These are phyloP conservation scores for Fusarium nygamai DNA, from an alignment of 2,329 filamentous ascomycete genomes.

Conservation along the genomic window DNA sequence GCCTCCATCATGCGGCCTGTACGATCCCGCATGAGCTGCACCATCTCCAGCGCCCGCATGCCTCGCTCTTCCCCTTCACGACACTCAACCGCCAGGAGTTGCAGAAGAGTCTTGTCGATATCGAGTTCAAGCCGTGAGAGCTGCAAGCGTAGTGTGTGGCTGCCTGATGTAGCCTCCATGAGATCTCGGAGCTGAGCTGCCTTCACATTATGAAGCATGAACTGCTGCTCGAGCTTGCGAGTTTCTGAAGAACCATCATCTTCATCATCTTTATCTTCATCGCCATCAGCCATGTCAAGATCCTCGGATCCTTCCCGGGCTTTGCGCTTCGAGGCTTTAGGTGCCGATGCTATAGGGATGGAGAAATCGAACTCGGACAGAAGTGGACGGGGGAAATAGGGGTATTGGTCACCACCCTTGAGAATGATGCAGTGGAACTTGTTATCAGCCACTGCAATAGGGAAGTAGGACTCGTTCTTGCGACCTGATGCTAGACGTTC, in stretches of 20 bases:
- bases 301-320: slow-evolving; percentile 46
- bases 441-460: slow-evolving; percentile 88
- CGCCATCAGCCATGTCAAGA: slow-evolving; percentile 48
- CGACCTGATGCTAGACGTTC: slow-evolving; percentile 83
- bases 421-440: slow-evolving; percentile 99
- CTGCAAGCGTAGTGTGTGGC: slow-evolving; percentile 69
- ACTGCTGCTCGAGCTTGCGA: slow-evolving; percentile 79
- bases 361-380: slow-evolving; percentile 94
- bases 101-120: slow-evolving; percentile 88
- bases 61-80: slow-evolving; percentile 91
- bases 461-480: slow-evolving; percentile 93
- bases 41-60: slow-evolving; percentile 94
- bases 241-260: slow-evolving; percentile 58
- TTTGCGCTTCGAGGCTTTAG: slow-evolving; percentile 47
- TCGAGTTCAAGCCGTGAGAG: slow-evolving; percentile 81
- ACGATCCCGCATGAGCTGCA: slow-evolving; percentile 83
- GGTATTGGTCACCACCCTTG: slow-evolving; percentile 92
- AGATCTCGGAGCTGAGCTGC: slow-evolving; percentile 80
- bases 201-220: slow-evolving; percentile 77
- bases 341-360: slow-evolving; percentile 75
- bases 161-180: slow-evolving; percentile 69
- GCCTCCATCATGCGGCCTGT: slow-evolving; percentile 92
- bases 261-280: slow-evolving; percentile 45
- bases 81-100: slow-evolving; percentile 90
- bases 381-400: slow-evolving; percentile 89